A percentile compares a stretch with the other conserved stretches of the same genome.
These are phyloP conservation scores for Thinopyrum obtusiflorum DNA, from an alignment of 202 grass and related monocot species.

Conservation along the genomic window DNA sequence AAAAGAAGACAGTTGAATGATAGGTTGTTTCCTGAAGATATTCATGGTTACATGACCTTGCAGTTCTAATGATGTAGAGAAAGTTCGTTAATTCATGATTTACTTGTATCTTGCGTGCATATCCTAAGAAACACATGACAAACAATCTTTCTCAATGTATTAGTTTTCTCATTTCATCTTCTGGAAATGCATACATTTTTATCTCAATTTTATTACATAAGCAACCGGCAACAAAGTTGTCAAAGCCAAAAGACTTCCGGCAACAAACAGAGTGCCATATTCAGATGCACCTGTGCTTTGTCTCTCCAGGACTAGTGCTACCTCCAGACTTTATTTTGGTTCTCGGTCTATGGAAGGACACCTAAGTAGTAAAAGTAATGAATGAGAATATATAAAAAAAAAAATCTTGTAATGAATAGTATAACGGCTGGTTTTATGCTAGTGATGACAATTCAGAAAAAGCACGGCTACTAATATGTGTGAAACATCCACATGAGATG, in stretches of 20 bases:
- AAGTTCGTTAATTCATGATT: neutral
- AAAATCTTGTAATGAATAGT: neutral
- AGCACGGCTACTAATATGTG: neutral
- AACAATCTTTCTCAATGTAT: neutral
- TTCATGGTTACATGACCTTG: neutral
- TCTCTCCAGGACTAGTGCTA: neutral
- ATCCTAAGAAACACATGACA: neutral
- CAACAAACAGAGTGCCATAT: neutral
- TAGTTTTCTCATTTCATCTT: neutral
- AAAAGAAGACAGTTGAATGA: neutral
- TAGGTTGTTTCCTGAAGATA: neutral
- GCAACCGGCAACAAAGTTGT: neutral
- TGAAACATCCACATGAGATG: neutral
- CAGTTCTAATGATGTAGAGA: neutral
- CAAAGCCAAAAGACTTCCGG: neutral
- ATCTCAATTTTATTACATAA: no score
- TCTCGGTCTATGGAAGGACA: neutral
- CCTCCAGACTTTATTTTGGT: neutral
- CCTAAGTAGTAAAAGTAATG: neutral
- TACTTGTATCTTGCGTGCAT: neutral
- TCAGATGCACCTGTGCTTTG: neutral
- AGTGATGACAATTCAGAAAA: neutral
- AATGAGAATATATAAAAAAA: neutral
- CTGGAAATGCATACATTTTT: no score
- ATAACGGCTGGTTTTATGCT: neutral